Percentiles rank a stretch among this genome's conserved stretches.
Evolutionary conservation across 805 yeast genomes (phyloP).

Genomic region (Kregervanrija pseudodelftensis): DNA sequence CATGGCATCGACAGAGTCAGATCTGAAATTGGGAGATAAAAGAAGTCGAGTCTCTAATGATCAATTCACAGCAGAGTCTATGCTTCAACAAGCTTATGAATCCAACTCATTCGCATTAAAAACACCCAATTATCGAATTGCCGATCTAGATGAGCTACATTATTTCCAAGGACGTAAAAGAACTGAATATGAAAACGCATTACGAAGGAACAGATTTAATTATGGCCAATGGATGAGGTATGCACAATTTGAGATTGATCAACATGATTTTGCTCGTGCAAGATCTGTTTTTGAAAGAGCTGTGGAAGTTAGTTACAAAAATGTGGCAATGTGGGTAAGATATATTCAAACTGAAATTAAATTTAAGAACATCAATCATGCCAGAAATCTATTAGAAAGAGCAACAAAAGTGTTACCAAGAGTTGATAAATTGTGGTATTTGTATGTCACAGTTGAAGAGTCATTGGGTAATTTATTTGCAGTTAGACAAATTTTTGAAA

Average conservation of each 20-base stretch:
- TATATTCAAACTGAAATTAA: slow-evolving; percentile 76
- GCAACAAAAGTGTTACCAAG: slow-evolving; percentile 70
- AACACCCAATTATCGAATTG: slow-evolving; percentile 41
- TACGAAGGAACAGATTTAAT: slow-evolving; percentile 76
- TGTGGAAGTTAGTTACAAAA: slow-evolving; percentile 48
- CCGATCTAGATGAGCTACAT: slow-evolving; percentile 73
- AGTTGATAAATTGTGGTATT: slow-evolving; percentile 80
- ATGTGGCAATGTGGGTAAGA: slow-evolving; percentile 79
- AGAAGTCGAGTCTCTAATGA: slow-evolving; percentile 36
- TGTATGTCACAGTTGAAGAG: slow-evolving; percentile 78
- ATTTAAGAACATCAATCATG: slow-evolving; percentile 73
- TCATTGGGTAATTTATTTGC: slow-evolving; percentile 55
- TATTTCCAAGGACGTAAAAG: slow-evolving; percentile 74
- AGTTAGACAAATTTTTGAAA: slow-evolving; percentile 58
- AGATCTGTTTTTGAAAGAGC: slow-evolving; percentile 87
- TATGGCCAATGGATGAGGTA: slow-evolving; percentile 87
- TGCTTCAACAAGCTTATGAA: slow-evolving; percentile 55
- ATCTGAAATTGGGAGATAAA: neutral
- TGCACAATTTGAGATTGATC: slow-evolving; percentile 80
- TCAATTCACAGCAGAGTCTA: slow-evolving; percentile 60
- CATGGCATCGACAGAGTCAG: no score
- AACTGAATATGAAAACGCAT: slow-evolving; percentile 77
- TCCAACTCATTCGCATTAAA: slow-evolving; percentile 34
- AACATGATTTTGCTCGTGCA: slow-evolving; percentile 71
- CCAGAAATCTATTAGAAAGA: slow-evolving; percentile 75